Evolutionary conservation across 2,329 filamentous ascomycete genomes (phyloP), one percentile per base, ranked within the genome.

Genomic region (Thielaviopsis musarum): DNA sequence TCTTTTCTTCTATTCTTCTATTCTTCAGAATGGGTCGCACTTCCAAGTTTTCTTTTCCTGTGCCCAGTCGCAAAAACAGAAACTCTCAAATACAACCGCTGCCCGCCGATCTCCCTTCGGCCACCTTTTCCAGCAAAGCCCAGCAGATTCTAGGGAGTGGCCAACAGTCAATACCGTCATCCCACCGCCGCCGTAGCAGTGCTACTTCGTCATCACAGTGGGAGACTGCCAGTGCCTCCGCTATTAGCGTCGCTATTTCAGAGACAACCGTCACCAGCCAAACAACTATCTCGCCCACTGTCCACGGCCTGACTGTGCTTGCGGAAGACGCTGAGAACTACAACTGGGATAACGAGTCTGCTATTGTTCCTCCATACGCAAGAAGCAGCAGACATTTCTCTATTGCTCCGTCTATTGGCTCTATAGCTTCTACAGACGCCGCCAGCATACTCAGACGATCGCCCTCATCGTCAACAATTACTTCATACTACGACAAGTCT

Each of bases 401-500:
- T 3, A 26, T 60, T 22, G 58, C 52, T 55, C 9, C 65, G 67
- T 58, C 66, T 51, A 54, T 60, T 62, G 34, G 28, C 64, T 64
- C 54, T 9, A 45, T 57, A 10, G 60, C 57, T 15, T 64, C 66
- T 53, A 74, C 73, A 7, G 74, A 77, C 54, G 70, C 71, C 22
- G 73, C 74, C 2, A 74, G 70, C 59, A 61, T 66, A 17, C 62
- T 78, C 41, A 71, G 73, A 49, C 75, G 78, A 55, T 75, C 74
- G 34, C 71, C 73, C 53, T 82, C 79, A 1, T 75, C 71, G 45
- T 80, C 78, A 4, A 81, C 78, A n/a, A 74, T 81, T 61, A 71
- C 71, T 34, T 79, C 78, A 0, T 79, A 75, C 67, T 82, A 82
- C 66, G 78, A 82, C 68, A 77, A 77, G 65, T 67, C 75, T 5